These are phyloP conservation scores for Neofusicoccum sp. DNA, from an alignment of 2,329 filamentous ascomycete species.

Conservation along the genomic window DNA sequence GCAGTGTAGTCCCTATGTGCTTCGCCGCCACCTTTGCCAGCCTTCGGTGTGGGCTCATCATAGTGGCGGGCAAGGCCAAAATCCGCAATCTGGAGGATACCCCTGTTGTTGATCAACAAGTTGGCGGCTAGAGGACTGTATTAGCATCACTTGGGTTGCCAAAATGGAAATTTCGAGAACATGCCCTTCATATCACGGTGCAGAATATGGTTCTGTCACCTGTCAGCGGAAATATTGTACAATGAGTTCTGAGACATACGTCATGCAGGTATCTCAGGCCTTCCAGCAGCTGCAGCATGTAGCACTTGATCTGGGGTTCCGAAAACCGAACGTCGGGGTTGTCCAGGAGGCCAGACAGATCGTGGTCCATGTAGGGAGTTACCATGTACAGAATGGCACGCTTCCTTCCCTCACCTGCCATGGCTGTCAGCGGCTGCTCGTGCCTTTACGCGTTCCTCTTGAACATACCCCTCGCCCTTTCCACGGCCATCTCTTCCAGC, in stretches of 20 bases:
- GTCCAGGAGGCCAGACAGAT: slow-evolving; percentile 93
- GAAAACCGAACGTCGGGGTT: slow-evolving; percentile 88
- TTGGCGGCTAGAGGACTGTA: slow-evolving; percentile 65
- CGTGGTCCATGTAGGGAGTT: slow-evolving; percentile 97
- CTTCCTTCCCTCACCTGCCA: slow-evolving; percentile 53
- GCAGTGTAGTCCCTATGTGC: slow-evolving; percentile 90
- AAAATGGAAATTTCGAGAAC: slow-evolving; percentile 28
- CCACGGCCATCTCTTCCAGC: slow-evolving; percentile 94
- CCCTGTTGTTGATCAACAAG: slow-evolving; percentile 89
- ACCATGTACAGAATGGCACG: slow-evolving; percentile 96
- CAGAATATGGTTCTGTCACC: slow-evolving; percentile 61
- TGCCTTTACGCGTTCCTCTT: slow-evolving; percentile 49
- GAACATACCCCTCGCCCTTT: slow-evolving; percentile 63
- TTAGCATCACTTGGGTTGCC: neutral
- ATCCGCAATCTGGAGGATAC: slow-evolving; percentile 93
- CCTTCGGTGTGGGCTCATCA: slow-evolving; percentile 74
- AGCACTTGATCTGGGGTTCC: slow-evolving; percentile 94
- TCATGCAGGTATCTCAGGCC: slow-evolving; percentile 89
- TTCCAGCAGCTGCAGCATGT: slow-evolving; percentile 88
- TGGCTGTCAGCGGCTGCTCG: slow-evolving; percentile 55
- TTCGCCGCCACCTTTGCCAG: slow-evolving; percentile 77
- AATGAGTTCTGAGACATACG: slow-evolving; percentile 33
- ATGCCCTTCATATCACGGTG: slow-evolving; percentile 89
- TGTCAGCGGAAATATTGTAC: slow-evolving; percentile 12
- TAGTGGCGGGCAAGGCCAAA: slow-evolving; percentile 94